phyloP scores from a whole-genome alignment of 2,329 filamentous ascomycete genomes.

The Diaporthe vaccinii region DNA sequence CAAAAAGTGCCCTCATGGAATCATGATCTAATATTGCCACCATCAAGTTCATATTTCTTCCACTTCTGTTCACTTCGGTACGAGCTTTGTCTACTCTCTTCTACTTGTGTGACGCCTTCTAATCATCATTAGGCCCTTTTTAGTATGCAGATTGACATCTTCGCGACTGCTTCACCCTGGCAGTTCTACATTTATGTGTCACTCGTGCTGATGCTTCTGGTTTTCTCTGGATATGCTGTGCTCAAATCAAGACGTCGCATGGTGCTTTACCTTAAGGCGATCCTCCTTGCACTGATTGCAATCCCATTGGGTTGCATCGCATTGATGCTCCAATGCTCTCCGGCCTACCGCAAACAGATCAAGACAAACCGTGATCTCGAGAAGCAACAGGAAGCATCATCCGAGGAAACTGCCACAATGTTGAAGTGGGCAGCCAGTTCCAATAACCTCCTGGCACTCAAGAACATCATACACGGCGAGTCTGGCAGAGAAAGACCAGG shows the following conservation, averaged over 20 bases:
- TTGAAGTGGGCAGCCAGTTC: slow-evolving; percentile 4
- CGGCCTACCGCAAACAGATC: not conserved
- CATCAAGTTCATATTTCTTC: not conserved
- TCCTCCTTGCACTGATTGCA: not conserved
- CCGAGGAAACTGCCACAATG: slow-evolving; percentile 2
- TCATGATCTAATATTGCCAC: not conserved
- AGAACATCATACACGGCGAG: not conserved
- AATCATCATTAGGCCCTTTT: not conserved
- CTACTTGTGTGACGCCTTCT: not conserved
- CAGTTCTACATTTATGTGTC: slow-evolving; percentile 2
- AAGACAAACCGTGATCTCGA: not conserved
- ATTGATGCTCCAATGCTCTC: not conserved
- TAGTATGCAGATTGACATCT: not conserved
- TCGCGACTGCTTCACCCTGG: slow-evolving; percentile 3
- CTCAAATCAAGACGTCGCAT: not conserved
- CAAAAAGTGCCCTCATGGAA: not conserved
- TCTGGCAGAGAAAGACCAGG: not conserved
- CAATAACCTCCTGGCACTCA: not conserved
- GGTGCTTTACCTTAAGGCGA: not conserved
- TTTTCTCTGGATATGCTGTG: not conserved
- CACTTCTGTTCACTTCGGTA: not conserved
- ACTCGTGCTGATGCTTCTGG: not conserved
- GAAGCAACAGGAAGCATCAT: not conserved
- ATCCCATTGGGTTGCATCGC: not conserved
- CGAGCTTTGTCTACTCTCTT: not conserved